These are phyloP conservation scores for Cylindricascospora bacillispora DNA, from an alignment of 1,139 yeast species.

Conservation along the genomic window DNA sequence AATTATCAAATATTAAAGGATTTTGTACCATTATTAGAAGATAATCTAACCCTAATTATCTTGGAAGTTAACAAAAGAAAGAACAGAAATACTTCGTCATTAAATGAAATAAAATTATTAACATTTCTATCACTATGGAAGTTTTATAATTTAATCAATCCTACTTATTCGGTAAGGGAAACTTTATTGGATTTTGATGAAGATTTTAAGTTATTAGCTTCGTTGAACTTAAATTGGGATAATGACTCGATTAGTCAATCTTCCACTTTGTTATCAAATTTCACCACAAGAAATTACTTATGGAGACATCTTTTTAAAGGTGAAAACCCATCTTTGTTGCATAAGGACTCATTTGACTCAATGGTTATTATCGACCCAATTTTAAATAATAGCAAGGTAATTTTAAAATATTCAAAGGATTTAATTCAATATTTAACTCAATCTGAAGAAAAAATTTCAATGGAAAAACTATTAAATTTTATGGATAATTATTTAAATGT, in stretches of 20 bases:
- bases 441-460: constrained; percentile 14
- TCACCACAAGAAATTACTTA: constrained; percentile 18
- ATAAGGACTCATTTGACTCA: constrained; percentile 10
- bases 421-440: constrained; percentile 18
- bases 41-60: constrained; percentile 11
- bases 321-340: constrained; percentile 15
- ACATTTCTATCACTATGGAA: constrained; percentile 16
- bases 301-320: constrained; percentile 22
- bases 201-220: constrained; percentile 11
- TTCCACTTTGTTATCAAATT: constrained; percentile 17
- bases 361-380: constrained; percentile 18
- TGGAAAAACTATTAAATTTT: constrained; percentile 10
- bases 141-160: constrained; percentile 13
- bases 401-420: constrained; percentile 14
- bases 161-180: constrained; percentile 7
- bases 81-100: constrained; percentile 3
- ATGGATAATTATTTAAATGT: constrained; percentile 12
- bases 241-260: background rate
- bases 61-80: constrained; percentile 13
- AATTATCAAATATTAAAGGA: constrained; percentile 10
- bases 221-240: constrained; percentile 13
- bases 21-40: constrained; percentile 8
- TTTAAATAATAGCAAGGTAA: constrained; percentile 11
- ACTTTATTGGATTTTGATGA: constrained; percentile 17
- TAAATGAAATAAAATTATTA: constrained; percentile 10